Evolutionary conservation across 2,329 filamentous ascomycete species (phyloP), one percentile per base, ranked within the genome.

Genomic region (Colletotrichum sp.): DNA sequence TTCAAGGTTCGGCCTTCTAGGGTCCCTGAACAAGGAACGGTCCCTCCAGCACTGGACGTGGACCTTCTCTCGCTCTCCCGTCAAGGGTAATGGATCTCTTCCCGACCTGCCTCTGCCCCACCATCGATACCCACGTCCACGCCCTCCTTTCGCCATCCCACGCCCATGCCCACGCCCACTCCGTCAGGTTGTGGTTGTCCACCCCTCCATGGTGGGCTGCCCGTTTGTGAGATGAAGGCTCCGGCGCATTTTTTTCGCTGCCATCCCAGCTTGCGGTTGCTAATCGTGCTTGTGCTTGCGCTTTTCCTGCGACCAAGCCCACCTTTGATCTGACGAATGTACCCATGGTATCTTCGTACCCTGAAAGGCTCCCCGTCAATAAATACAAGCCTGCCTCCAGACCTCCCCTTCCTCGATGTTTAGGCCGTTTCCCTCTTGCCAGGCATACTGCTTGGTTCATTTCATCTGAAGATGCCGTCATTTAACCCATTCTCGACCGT

Each of bases 401-500:
- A 76, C 74, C 71, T 71, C 71, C 28, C 60, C 12, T 71, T 71
- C 38, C 32, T n/a, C 5, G 4, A 36, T 74, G 72, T 67, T 58
- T 71, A 75, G 71, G 74, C 66, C 61, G 30, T 63, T 75, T 66
- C 18, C 21, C 57, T 66, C 63, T 63, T 9, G 43, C 74, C 74
- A 70, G 36, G 71, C 85, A 81, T 79, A 92, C 91, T 88, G 88
- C 88, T 77, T 89, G 87, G 34, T 90, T 91, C 78, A 91, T 90
- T 74, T 88, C 89, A 58, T 90, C 91, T 74, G 72, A 86, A 81
- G 79, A 92, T 91, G 90, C 89, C 88, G 76, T 89, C 87, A 30
- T 90, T 91, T 78, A 91, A 91, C 72, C 89, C 89, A 61, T 90
- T 92, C 79, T 86, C 86, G 24, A 86, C 88, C 55, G 88, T 89